These are phyloP conservation scores for Globisporangium paddicum DNA, from an alignment of 352 stramenopile genomes.

Conservation along the genomic window DNA sequence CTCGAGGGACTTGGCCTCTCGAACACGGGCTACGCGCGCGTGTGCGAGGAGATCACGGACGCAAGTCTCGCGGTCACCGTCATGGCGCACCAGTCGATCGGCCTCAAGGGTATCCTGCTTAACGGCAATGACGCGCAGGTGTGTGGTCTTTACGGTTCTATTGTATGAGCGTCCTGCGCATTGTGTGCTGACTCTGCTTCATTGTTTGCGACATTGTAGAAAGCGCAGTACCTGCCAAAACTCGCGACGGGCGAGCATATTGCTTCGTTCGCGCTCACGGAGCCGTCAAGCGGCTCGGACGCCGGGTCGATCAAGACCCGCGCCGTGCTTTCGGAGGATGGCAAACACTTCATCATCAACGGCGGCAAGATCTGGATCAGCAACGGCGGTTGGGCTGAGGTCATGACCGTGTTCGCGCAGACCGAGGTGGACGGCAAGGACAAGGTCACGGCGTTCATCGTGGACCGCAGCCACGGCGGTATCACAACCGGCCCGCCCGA, in stretches of 20 bases:
- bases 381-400: conserved; percentile 93
- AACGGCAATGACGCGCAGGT: conserved; percentile 71
- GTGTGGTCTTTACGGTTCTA: conserved; percentile 6
- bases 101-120: conserved; percentile 84
- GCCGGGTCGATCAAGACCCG: conserved; percentile 89
- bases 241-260: conserved; percentile 86
- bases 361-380: conserved; percentile 98
- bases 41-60: conserved; percentile 84
- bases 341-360: conserved; percentile 90
- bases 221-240: conserved; percentile 88
- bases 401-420: conserved; percentile 98
- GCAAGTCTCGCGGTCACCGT: conserved; percentile 74
- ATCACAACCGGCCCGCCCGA: conserved; percentile 91
- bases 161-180: neutral
- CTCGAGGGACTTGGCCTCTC: conserved; percentile 71
- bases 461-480: conserved; percentile 91
- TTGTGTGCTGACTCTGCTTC: conserved; percentile 1
- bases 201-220: conserved; percentile 22
- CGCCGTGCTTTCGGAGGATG: conserved; percentile 86
- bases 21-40: conserved; percentile 82
- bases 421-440: conserved; percentile 94
- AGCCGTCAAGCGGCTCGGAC: conserved; percentile 90
- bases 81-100: conserved; percentile 88
- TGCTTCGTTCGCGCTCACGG: conserved; percentile 85
- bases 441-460: conserved; percentile 97